These are phyloP conservation scores for Lachancea waltii DNA, from an alignment of 805 yeast genomes.

Conservation along the genomic window DNA sequence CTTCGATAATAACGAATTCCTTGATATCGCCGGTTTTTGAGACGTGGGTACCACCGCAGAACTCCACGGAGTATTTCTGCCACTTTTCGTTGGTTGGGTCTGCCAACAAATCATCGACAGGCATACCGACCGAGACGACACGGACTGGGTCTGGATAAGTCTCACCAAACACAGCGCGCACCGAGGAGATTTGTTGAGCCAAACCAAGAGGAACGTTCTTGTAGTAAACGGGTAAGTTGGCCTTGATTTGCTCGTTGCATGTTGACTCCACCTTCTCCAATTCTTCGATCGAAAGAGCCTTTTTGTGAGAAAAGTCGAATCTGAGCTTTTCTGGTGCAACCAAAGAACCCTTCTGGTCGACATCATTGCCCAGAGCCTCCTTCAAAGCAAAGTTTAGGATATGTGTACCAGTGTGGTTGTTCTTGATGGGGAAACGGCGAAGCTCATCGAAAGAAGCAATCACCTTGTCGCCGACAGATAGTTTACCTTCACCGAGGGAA, in stretches of 20 bases:
- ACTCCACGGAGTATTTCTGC: conserved; percentile 77
- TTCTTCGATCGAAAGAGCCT: conserved; percentile 68
- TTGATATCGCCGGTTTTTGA: conserved; percentile 87
- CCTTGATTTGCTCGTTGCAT: conserved; percentile 62
- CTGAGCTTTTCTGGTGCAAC: conserved; percentile 94
- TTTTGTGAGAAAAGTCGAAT: conserved; percentile 93
- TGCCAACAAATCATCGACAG: conserved; percentile 72
- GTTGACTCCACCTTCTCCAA: conserved; percentile 69
- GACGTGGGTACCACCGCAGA: conserved; percentile 99
- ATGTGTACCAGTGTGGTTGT: conserved; percentile 98
- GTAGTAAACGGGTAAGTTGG: conserved; percentile 67
- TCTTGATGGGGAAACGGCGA: conserved; percentile 93
- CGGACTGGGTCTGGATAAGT: conserved; percentile 98
- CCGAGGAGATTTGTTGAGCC: conserved; percentile 74
- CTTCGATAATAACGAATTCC: conserved; percentile 84
- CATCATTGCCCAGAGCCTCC: conserved; percentile 76
- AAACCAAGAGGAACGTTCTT: conserved; percentile 69
- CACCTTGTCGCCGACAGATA: conserved; percentile 61
- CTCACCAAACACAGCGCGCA: conserved; percentile 98
- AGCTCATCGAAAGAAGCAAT: conserved; percentile 87
- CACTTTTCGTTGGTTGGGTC: conserved; percentile 71
- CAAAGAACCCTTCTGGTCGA: conserved; percentile 94
- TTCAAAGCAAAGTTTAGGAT: conserved; percentile 84
- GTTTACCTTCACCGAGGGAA: conserved; percentile 63
- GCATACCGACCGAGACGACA: conserved; percentile 91